phyloP scores from a whole-genome alignment of 163 green algal species.

The Volvox carteri region DNA sequence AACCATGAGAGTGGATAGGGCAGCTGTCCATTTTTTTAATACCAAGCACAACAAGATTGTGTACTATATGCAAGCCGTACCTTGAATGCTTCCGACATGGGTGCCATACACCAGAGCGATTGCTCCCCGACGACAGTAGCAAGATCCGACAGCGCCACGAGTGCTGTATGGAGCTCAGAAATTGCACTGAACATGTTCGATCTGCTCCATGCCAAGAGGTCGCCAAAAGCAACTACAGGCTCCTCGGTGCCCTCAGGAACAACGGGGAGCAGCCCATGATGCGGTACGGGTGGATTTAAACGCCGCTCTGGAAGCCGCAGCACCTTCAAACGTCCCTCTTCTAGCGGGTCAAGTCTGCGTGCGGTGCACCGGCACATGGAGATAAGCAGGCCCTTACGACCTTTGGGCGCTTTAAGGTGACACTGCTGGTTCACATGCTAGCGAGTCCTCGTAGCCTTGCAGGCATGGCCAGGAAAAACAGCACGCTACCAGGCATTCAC shows the following conservation, averaged over 20 bases:
- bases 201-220: constrained; percentile 48
- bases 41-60: no score
- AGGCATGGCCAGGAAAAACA: no score
- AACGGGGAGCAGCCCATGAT: constrained; percentile 54
- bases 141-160: constrained; percentile 54
- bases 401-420: no score
- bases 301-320: constrained; percentile 56
- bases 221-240: constrained; percentile 20
- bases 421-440: no score
- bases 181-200: constrained; percentile 53
- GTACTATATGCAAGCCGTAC: no score
- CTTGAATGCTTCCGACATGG: constrained; percentile 48
- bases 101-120: constrained; percentile 62
- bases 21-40: no score
- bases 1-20: no score
- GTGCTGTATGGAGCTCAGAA: constrained; percentile 44
- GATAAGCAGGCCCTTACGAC: no score
- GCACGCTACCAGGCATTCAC: no score
- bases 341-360: constrained; percentile 61
- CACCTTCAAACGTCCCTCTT: constrained; percentile 64
- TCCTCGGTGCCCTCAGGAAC: background rate
- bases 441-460: no score
- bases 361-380: no score
- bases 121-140: constrained; percentile 40
- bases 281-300: constrained; percentile 14